Evolutionary conservation across 768 basidiomycete genomes (phyloP).

Genomic region (Dentipellis fragilis): DNA sequence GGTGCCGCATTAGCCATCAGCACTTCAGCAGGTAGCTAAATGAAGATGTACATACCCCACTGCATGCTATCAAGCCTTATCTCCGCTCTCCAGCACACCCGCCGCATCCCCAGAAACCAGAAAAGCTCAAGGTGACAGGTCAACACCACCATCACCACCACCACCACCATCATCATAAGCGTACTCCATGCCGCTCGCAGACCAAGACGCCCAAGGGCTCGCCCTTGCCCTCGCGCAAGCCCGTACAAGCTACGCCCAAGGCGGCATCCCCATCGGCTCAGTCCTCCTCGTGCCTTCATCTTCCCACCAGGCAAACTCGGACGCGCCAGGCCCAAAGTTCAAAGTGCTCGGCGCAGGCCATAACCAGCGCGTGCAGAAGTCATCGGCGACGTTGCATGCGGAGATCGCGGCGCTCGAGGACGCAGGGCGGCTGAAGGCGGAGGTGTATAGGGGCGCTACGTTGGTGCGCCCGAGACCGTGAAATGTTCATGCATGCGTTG

Average conservation of each 20-base stretch:
- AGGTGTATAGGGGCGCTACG: constrained; percentile 36
- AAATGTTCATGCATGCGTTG: background rate
- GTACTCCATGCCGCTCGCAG: background rate
- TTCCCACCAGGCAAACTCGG: constrained; percentile 2
- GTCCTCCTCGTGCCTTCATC: constrained; percentile 25
- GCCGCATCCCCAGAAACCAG: too few species aligned
- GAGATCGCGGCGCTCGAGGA: constrained; percentile 42
- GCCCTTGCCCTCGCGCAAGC: constrained; percentile 32
- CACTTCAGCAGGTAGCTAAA: too few species aligned
- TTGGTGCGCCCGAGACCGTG: constrained; percentile 28
- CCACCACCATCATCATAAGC: too few species aligned
- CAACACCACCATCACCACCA: too few species aligned
- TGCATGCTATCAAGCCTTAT: too few species aligned
- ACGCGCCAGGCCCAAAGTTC: background rate
- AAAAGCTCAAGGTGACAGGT: too few species aligned
- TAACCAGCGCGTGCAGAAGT: constrained; percentile 36
- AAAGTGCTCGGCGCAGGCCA: constrained; percentile 29
- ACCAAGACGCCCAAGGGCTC: constrained; percentile 22
- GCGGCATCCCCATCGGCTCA: constrained; percentile 58
- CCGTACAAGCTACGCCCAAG: constrained; percentile 34
- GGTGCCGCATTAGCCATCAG: too few species aligned
- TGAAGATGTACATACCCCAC: too few species aligned
- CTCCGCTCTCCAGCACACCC: too few species aligned
- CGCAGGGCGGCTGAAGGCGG: constrained; percentile 38
- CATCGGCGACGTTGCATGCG: constrained; percentile 33